These are phyloP conservation scores for Craspedostauros australis DNA, from an alignment of 108 stramenopile species.

Conservation along the genomic window DNA sequence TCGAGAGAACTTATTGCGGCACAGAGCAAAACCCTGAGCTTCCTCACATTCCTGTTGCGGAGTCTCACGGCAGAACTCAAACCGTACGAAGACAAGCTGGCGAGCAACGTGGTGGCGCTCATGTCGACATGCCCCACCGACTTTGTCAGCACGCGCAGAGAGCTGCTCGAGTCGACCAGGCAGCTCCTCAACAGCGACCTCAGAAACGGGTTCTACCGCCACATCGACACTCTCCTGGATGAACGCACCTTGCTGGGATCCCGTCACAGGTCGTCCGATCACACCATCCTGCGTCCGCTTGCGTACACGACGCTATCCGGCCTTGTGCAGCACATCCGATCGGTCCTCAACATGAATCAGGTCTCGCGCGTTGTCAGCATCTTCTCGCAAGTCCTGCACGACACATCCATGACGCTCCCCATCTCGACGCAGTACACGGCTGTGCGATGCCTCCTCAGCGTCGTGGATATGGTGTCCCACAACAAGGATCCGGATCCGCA, in stretches of 20 bases:
- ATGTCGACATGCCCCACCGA: constrained; percentile 81
- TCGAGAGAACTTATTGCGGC: constrained; percentile 63
- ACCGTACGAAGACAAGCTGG: constrained; percentile 73
- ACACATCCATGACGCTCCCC: constrained; percentile 64
- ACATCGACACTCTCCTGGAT: constrained; percentile 86
- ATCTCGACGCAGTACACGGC: constrained; percentile 81
- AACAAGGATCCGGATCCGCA: constrained; percentile 76
- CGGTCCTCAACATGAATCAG: constrained; percentile 69
- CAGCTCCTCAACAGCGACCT: constrained; percentile 91
- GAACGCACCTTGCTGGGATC: constrained; percentile 74
- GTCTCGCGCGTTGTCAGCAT: constrained; percentile 78
- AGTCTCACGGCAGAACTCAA: constrained; percentile 70
- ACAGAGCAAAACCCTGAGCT: constrained; percentile 89
- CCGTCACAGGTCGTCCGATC: constrained; percentile 37
- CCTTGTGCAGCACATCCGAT: constrained; percentile 80
- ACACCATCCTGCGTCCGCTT: constrained; percentile 66
- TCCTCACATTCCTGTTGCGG: constrained; percentile 85
- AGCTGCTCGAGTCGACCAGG: constrained; percentile 83
- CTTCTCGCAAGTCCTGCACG: constrained; percentile 86
- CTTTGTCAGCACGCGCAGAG: constrained; percentile 73
- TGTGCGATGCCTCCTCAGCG: constrained; percentile 79
- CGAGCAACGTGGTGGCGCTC: constrained; percentile 70
- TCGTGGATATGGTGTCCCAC: constrained; percentile 83
- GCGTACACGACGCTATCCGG: constrained; percentile 90
- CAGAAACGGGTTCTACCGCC: constrained; percentile 78